Evolutionary conservation across 2,329 filamentous ascomycete species (phyloP), one percentile per base, ranked within the genome.

Genomic region (Beauveria caledonica): DNA sequence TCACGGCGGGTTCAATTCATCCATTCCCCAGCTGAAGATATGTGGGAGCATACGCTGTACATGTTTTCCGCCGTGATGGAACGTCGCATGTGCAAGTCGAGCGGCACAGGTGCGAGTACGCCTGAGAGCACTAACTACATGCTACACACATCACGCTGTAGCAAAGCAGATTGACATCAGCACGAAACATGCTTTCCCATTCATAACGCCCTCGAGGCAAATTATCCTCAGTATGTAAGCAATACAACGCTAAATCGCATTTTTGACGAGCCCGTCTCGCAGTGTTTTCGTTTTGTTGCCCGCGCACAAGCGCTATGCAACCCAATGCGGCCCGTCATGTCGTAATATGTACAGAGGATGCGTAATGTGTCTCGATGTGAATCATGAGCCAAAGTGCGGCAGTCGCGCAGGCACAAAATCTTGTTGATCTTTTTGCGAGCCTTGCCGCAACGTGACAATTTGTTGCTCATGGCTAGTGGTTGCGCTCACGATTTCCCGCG

Each of bases 361-460:
- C n/a, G 9, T 13, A 51, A 36, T 7, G 21, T 27, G n/a, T 45
- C 13, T 33, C 5, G 11, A 53, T 40, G 21, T 23, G 13, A 45
- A 40, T 59, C 60, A 60, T 71, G 63, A 82, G 64, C 73, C 73
- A 72, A 86, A 83, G 58, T 77, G 76, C 42, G 84, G 84, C 62
- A 87, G 69, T 62, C 83, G 76, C 40, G 84, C 84, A 4, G 84
- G 83, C 23, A 86, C 74, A 64, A 86, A 86, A 2, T 72, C 71
- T 19, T 66, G 63, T 50, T 64, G 61, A 8, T 54, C 60, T 17
- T 58, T 48, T 36, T 66, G 63, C 42, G 53, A 56, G 25, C n/a
- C 48, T 48, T 13, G 55, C 23, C 27, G 21, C 44, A 42, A 39
- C 44, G 58, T 54, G 23, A 21, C 29, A 10, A 66, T 29, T 63